Base-by-base conservation (phyloP, 108 stramenopile genomes). In the Phaeodactylum tricornutum region DNA sequence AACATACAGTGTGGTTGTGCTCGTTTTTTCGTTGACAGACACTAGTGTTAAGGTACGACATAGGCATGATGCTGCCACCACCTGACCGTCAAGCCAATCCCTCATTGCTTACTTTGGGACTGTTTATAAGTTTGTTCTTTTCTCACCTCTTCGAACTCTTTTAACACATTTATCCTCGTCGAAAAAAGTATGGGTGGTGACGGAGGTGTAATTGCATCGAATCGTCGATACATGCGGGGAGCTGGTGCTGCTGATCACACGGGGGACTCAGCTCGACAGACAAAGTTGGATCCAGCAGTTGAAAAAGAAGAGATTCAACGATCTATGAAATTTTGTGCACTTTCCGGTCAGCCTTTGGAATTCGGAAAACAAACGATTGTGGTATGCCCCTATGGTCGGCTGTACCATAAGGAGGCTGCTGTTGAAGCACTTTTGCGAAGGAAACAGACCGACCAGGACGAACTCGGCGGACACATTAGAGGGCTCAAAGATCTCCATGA, bases 101-200 rank as follows among this genome's bases (percentile, higher is more conserved):
- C n/a, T n/a, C n/a, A n/a, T n/a, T n/a, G n/a, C n/a, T n/a, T n/a
- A n/a, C n/a, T n/a, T n/a, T n/a, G n/a, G n/a, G n/a, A n/a, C n/a
- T n/a, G n/a, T n/a, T n/a, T n/a, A n/a, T n/a, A n/a, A n/a, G n/a
- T n/a, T n/a, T n/a, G n/a, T n/a, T n/a, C n/a, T n/a, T n/a, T n/a
- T n/a, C n/a, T n/a, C n/a, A n/a, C n/a, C n/a, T n/a, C n/a, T n/a
- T n/a, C n/a, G n/a, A n/a, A n/a, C n/a, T n/a, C n/a, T n/a, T n/a
- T n/a, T n/a, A n/a, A n/a, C n/a, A n/a, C n/a, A n/a, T n/a, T n/a
- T n/a, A n/a, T n/a, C n/a, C n/a, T n/a, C n/a, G n/a, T n/a, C n/a
- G n/a, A n/a, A n/a, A n/a, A n/a, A 49, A 78, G 45, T 50, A 92
- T 92, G 89, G 89, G 89, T 66, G 89, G 84, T 61, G 89, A 92